Percentiles rank a stretch among this genome's conserved stretches.
Evolutionary conservation across 2,329 filamentous ascomycete genomes (phyloP).

Genomic region (Alternaria gansuensis): DNA sequence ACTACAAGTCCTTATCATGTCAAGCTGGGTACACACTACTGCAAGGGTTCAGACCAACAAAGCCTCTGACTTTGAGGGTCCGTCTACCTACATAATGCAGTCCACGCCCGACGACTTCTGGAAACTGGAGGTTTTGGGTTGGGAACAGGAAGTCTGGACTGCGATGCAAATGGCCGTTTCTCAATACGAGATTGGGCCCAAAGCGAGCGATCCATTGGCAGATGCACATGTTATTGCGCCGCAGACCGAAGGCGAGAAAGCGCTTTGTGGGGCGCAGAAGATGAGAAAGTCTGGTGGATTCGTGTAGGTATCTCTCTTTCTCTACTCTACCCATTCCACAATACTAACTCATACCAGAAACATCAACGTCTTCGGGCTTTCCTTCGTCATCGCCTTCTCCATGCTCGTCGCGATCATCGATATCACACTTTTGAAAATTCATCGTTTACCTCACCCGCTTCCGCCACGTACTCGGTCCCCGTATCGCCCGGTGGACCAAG

Average conservation of each 20-base stretch:
- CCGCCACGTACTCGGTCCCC: slow-evolving; percentile 27
- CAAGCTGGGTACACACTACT: background rate
- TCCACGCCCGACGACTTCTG: slow-evolving; percentile 31
- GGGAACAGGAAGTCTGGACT: slow-evolving; percentile 30
- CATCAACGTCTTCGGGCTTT: slow-evolving; percentile 36
- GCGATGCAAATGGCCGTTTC: slow-evolving; percentile 24
- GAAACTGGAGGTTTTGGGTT: slow-evolving; percentile 30
- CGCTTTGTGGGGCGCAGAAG: slow-evolving; percentile 25
- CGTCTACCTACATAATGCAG: slow-evolving; percentile 5
- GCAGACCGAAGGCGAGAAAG: slow-evolving; percentile 22
- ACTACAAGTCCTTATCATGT: background rate
- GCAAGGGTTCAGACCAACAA: background rate
- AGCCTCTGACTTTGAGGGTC: too few relatives aligned
- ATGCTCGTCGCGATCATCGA: slow-evolving; percentile 19
- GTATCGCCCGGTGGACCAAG: slow-evolving; percentile 41
- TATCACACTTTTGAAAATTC: slow-evolving; percentile 25
- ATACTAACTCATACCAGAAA: slow-evolving; percentile 20
- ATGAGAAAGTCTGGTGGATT: slow-evolving; percentile 34
- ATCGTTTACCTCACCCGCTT: slow-evolving; percentile 30
- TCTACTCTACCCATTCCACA: too few relatives aligned
- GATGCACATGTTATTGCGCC: background rate
- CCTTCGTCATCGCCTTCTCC: slow-evolving; percentile 29
- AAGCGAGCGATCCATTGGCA: background rate
- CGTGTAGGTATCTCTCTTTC: slow-evolving; percentile 20
- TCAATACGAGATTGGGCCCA: slow-evolving; percentile 20